Conservation (phyloP, 2,329 filamentous ascomycete genomes). For the Colletotrichum shisoi region DNA sequence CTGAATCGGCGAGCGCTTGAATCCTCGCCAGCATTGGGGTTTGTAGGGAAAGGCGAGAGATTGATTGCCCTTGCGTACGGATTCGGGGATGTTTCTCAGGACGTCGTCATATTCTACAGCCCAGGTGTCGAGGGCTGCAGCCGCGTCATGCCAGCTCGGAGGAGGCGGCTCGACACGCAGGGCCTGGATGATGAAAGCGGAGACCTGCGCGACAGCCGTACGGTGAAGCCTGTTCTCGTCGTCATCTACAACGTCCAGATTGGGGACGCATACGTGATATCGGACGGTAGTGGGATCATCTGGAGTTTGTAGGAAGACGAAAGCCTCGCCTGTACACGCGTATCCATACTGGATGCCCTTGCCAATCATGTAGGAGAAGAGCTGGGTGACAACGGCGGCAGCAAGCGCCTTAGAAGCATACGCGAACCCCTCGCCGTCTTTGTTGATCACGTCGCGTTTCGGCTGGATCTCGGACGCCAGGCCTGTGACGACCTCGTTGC, state of each 20-base stretch:
- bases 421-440: slow-evolving; percentile 36
- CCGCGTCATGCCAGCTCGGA: slow-evolving; percentile 46
- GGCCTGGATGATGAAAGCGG: slow-evolving; percentile 51
- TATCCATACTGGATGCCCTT: slow-evolving; percentile 50
- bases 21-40: slow-evolving; percentile 45
- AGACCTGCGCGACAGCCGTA: slow-evolving; percentile 51
- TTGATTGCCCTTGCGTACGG: slow-evolving; percentile 36
- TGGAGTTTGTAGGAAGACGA: slow-evolving; percentile 45
- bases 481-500: slow-evolving; percentile 47
- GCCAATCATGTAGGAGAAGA: slow-evolving; percentile 53
- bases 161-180: slow-evolving; percentile 44
- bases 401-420: slow-evolving; percentile 45
- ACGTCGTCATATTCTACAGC: slow-evolving; percentile 46
- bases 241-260: slow-evolving; percentile 47
- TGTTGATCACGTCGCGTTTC: slow-evolving; percentile 47
- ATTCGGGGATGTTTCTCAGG: slow-evolving; percentile 43
- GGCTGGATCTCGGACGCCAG: no score
- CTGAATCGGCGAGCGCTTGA: slow-evolving; percentile 45
- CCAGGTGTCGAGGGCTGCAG: slow-evolving; percentile 47
- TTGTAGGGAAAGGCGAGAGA: slow-evolving; percentile 42
- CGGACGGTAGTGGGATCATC: slow-evolving; percentile 24
- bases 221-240: slow-evolving; percentile 48
- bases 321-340: slow-evolving; percentile 47
- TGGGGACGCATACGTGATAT: slow-evolving; percentile 11
- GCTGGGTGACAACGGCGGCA: slow-evolving; percentile 50